Evolutionary conservation across 129 eudicot species (phyloP).

Genomic region (Chrysanthemum seticuspe): DNA sequence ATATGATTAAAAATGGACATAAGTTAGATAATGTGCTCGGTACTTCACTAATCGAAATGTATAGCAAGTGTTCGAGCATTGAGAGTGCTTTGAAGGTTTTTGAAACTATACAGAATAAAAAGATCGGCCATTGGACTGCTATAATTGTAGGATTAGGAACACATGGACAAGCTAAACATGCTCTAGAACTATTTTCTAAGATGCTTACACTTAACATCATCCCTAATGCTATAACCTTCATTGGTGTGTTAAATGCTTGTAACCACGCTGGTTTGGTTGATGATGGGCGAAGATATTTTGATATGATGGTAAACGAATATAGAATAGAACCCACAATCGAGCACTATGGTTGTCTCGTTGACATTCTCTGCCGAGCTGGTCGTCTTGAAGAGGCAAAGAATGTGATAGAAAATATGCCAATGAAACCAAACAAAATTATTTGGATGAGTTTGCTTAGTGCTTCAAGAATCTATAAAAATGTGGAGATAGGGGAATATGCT

Average conservation of each 20-base stretch:
- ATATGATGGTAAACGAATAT: constrained; percentile 58
- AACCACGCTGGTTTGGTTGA: constrained; percentile 79
- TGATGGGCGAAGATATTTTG: constrained; percentile 53
- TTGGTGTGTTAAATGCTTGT: constrained; percentile 67
- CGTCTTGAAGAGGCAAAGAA: constrained; percentile 60
- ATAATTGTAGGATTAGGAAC: constrained; percentile 43
- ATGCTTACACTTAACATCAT: constrained; percentile 29
- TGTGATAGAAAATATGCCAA: constrained; percentile 67
- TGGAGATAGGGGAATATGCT: constrained; percentile 65
- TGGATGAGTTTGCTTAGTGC: constrained; percentile 92
- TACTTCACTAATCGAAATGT: constrained; percentile 42
- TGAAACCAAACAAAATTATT: constrained; percentile 64
- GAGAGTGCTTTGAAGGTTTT: constrained; percentile 41
- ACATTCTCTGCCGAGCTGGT: constrained; percentile 85
- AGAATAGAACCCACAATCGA: constrained; percentile 69
- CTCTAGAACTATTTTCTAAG: constrained; percentile 35
- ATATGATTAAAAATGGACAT: constrained; percentile 37
- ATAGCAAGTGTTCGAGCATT: constrained; percentile 45
- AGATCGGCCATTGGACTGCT: constrained; percentile 49
- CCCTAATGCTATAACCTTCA: constrained; percentile 48
- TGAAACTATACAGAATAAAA: constrained; percentile 27
- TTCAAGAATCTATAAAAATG: constrained; percentile 53
- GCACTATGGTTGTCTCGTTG: constrained; percentile 88
- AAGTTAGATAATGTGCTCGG: constrained; percentile 39
- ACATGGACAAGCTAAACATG: constrained; percentile 38